A percentile compares a stretch with the other conserved stretches of the same genome.
Conservation (phyloP, 2,329 filamentous ascomycete genomes). For the Biscogniauxia mediterranea region DNA sequence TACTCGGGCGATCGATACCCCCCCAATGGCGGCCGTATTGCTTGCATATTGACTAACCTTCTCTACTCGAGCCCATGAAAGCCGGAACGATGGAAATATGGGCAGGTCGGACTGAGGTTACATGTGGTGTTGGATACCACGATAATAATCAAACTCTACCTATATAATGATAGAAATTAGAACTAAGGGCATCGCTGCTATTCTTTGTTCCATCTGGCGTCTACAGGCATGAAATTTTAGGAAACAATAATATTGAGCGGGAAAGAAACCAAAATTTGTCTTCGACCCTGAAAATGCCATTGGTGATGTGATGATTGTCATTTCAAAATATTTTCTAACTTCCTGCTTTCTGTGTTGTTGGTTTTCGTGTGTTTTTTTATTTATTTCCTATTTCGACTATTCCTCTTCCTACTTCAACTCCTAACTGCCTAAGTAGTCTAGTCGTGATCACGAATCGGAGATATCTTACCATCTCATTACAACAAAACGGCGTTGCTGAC, state of each 20-base stretch:
- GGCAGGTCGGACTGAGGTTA: neutral
- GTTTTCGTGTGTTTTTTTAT: neutral
- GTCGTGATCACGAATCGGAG: neutral
- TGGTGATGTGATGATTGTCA: neutral
- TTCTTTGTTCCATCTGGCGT: conserved; percentile 7
- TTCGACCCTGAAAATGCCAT: neutral
- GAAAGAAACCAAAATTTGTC: conserved; percentile 9
- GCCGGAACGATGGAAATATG: neutral
- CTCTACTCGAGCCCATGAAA: neutral
- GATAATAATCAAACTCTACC: conserved; percentile 7
- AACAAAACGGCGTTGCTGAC: neutral
- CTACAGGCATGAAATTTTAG: conserved; percentile 14
- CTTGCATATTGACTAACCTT: neutral
- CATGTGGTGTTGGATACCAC: conserved; percentile 11
- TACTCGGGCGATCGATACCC: neutral
- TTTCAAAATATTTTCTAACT: neutral
- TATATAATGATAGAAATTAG: conserved; percentile 24
- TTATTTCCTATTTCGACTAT: neutral
- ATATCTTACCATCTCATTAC: neutral
- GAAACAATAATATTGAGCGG: conserved; percentile 9
- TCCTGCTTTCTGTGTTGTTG: neutral
- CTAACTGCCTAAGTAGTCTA: neutral
- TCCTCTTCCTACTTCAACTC: neutral
- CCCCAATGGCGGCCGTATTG: neutral
- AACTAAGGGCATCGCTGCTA: conserved; percentile 23